phyloP scores from a whole-genome alignment of 2,329 filamentous ascomycete genomes.

The Hymenoscyphus albidus region DNA sequence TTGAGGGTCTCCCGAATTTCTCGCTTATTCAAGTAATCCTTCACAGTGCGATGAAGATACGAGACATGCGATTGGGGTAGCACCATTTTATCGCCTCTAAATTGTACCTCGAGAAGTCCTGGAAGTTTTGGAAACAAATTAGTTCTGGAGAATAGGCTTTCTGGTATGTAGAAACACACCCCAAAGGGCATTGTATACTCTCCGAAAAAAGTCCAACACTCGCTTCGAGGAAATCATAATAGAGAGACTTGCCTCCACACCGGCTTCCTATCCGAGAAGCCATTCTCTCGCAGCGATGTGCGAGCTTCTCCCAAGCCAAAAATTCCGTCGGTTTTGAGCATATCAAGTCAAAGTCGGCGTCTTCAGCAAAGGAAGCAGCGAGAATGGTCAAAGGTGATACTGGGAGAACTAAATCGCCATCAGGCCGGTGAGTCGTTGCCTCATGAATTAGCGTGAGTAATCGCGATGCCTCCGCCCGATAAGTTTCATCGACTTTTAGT shows the following conservation, averaged over 20 bases:
- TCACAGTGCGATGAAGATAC: conserved; percentile 5
- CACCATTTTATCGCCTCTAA: background rate
- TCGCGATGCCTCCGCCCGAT: background rate
- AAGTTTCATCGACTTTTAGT: background rate
- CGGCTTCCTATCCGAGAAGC: background rate
- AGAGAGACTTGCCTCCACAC: background rate
- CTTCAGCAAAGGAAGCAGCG: background rate
- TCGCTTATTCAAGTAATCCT: background rate
- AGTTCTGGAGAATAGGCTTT: no score
- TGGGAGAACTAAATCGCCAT: background rate
- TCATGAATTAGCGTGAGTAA: background rate
- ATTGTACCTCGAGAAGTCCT: background rate
- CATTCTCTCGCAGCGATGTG: background rate
- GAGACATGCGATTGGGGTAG: background rate
- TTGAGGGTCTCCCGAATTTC: background rate
- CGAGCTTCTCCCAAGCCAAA: background rate
- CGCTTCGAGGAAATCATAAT: background rate
- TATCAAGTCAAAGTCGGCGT: background rate
- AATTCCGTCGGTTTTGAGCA: no score
- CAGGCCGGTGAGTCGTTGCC: background rate
- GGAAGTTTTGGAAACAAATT: background rate
- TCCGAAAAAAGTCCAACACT: no score
- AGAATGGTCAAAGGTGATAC: background rate
- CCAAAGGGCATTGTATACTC: no score
- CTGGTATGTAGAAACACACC: no score